A percentile compares a stretch with the other conserved stretches of the same genome.
Conservation (phyloP, 2,329 filamentous ascomycete species). For the Periconia sp. region DNA sequence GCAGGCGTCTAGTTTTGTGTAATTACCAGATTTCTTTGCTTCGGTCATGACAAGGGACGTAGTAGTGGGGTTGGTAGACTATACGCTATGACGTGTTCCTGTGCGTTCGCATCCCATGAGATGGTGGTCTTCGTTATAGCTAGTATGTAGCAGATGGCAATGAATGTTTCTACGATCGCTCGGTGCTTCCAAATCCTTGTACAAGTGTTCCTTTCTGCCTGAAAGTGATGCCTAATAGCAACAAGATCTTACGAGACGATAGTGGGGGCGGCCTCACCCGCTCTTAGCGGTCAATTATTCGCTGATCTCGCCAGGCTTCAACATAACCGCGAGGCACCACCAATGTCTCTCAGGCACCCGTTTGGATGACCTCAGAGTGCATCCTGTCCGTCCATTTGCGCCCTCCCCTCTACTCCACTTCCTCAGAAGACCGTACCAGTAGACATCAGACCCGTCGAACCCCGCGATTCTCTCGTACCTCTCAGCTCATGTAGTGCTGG, state of each 20-base stretch:
- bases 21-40: conserved; percentile 33
- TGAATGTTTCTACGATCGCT: not conserved
- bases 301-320: conserved; percentile 27
- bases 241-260: not conserved
- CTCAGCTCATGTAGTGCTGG: conserved; percentile 4
- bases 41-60: conserved; percentile 25
- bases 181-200: not conserved
- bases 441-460: not conserved
- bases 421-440: not conserved
- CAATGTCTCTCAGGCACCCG: conserved; percentile 34
- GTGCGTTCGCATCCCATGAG: not conserved
- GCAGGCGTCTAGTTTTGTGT: not conserved
- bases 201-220: not conserved
- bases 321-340: conserved; percentile 10
- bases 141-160: not conserved
- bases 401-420: not conserved
- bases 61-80: not conserved
- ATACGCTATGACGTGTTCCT: not conserved
- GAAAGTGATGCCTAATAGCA: not conserved
- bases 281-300: not conserved
- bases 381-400: not conserved
- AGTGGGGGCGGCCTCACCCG: not conserved
- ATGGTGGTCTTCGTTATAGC: not conserved
- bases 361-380: conserved; percentile 27
- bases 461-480: not conserved